Conservation (phyloP, 768 basidiomycete genomes). For the Podaxis pistillaris region DNA sequence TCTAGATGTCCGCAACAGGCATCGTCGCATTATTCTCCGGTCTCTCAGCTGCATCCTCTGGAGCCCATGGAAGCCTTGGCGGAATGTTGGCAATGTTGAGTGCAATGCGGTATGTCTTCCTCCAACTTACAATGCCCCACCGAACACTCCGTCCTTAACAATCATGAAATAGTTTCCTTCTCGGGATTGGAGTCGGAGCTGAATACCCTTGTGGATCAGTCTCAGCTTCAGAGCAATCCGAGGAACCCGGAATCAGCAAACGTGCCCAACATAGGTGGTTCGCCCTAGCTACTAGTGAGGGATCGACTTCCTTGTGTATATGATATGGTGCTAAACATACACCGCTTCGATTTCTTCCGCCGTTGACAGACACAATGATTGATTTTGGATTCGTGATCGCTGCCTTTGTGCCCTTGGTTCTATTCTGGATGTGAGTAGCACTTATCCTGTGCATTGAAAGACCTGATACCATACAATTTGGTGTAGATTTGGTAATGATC, state of each 20-base stretch:
- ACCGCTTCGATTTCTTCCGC: neutral
- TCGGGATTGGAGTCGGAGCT: constrained; percentile 87
- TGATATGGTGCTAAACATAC: neutral
- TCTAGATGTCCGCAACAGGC: constrained; percentile 73
- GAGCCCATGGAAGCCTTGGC: constrained; percentile 65
- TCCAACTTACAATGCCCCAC: neutral
- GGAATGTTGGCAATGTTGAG: constrained; percentile 78
- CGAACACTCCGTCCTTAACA: neutral
- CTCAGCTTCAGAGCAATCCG: constrained; percentile 86
- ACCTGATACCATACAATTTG: constrained; percentile 1
- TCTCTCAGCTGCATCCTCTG: constrained; percentile 80
- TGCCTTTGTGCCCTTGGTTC: constrained; percentile 79
- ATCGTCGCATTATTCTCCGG: constrained; percentile 85
- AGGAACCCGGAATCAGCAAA: constrained; percentile 75
- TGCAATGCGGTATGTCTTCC: constrained; percentile 60
- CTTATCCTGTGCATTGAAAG: neutral
- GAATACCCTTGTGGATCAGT: constrained; percentile 92
- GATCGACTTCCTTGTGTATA: constrained; percentile 18
- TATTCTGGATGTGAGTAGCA: constrained; percentile 79
- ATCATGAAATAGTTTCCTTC: constrained; percentile 58
- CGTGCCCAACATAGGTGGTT: constrained; percentile 86
- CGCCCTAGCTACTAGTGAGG: constrained; percentile 80
- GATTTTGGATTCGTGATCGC: constrained; percentile 80
- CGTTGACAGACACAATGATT: constrained; percentile 70
- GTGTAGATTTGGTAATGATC: constrained; percentile 67